Conservation (phyloP, 2,329 filamentous ascomycete species). For the Triangularia verruculosa region DNA sequence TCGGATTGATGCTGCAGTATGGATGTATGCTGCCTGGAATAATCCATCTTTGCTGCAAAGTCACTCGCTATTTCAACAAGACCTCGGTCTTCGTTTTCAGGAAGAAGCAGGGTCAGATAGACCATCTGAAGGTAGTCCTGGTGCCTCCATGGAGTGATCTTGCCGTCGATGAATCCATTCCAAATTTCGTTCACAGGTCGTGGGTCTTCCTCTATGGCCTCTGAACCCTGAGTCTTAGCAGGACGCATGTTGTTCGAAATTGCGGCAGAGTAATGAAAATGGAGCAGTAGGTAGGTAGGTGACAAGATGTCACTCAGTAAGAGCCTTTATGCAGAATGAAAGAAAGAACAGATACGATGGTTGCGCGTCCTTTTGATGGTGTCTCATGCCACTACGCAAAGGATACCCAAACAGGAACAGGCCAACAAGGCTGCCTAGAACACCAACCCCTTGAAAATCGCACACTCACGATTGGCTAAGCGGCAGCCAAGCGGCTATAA, state of each 20-base stretch:
- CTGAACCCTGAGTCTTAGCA: neutral
- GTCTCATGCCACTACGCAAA: neutral
- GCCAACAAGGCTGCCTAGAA: neutral
- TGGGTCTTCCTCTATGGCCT: neutral
- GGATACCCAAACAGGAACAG: neutral
- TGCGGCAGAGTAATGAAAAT: no score
- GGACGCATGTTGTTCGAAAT: neutral
- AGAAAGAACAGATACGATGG: neutral
- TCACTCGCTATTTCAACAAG: slow-evolving; percentile 20
- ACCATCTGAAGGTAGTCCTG: slow-evolving; percentile 18
- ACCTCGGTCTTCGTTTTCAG: slow-evolving; percentile 4
- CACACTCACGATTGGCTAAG: neutral
- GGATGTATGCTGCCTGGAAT: slow-evolving; percentile 12
- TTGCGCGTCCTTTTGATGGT: neutral
- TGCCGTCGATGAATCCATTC: neutral
- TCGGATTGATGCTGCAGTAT: slow-evolving; percentile 10
- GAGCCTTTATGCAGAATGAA: neutral
- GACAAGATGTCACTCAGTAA: neutral
- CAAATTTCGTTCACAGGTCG: slow-evolving; percentile 2
- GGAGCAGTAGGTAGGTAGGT: no score
- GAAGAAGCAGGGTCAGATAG: slow-evolving; percentile 11
- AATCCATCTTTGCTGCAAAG: slow-evolving; percentile 15
- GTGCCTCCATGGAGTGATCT: slow-evolving; percentile 15
- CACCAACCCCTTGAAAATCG: neutral
- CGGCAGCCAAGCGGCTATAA: neutral